Evolutionary conservation across 768 basidiomycete genomes (phyloP), one percentile per base, ranked within the genome.

Genomic region (Hortiboletus campestris): DNA sequence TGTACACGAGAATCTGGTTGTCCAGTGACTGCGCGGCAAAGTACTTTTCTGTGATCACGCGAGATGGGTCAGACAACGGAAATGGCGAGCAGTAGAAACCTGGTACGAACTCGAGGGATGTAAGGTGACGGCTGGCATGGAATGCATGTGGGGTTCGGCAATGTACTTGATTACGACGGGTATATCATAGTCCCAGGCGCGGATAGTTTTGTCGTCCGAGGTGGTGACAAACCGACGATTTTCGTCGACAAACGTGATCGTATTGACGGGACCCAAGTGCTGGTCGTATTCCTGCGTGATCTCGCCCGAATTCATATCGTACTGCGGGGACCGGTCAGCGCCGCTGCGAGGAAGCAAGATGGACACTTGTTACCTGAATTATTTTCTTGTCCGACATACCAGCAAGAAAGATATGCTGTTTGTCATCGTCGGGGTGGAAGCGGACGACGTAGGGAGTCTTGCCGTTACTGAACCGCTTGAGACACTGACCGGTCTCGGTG

Each of bases 381-480:
- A 99, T 97, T 75, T 98, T 98, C 78, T 98, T 98, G 75, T 98
- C 95, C 39, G 89, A 91, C 97, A 98, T 99, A 57, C 97, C 97
- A 46, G 96, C 96, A 44, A 98, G 78, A 78, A 98, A 98, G 49
- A 95, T 88, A 68, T 97, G 77, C 68, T 98, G 94, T 71, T 98
- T 98, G 65, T 98, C 94, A 53, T 89, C 81, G 68, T 97, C 96
- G 7, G 97, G 97, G 70, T 98, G 91, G 78, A 98, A 99, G 51
- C 86, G 84, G 51, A 98, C 80, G 48, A 96, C 94, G 69, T 98
- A 94, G 12, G 97, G 94, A 19, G 94, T 94, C 78, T 98, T 98
- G 59, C 96, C 97, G 65, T 98, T 98, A 61, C 90, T 88, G 75
- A 98, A 99, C 8, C 95, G 89, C 71, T 98, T 91, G 57, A 97